Percentiles rank a stretch among this genome's conserved stretches.
Evolutionary conservation across 306 rosid species (phyloP).

Genomic region (Prunus mira): DNA sequence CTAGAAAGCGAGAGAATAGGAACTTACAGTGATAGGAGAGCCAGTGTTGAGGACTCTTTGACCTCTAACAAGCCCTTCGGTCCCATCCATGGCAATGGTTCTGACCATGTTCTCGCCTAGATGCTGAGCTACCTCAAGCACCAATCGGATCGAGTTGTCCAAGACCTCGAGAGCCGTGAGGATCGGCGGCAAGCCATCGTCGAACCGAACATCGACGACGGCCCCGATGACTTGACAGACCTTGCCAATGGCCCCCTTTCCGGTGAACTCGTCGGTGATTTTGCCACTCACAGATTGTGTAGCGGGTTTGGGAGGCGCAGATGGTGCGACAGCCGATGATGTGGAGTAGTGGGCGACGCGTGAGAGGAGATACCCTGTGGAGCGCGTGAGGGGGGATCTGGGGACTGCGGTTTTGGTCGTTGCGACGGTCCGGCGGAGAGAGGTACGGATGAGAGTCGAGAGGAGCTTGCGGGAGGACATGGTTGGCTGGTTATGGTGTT

Average conservation of each 20-base stretch:
- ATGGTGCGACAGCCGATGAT: conserved; percentile 46
- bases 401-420: conserved; percentile 2
- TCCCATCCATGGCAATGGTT: conserved; percentile 95
- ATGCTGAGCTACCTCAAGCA: conserved; percentile 82
- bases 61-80: conserved; percentile 79
- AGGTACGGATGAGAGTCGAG: conserved; percentile 46
- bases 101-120: conserved; percentile 81
- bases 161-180: conserved; percentile 71
- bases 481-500: conserved; percentile 1
- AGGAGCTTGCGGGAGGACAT: conserved; percentile 43
- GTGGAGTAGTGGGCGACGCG: conserved; percentile 60
- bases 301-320: conserved; percentile 23
- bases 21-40: conserved; percentile 70
- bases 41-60: conserved; percentile 83
- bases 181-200: conserved; percentile 78
- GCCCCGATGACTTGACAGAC: conserved; percentile 86
- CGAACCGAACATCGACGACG: conserved; percentile 78
- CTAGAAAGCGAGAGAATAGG: background rate
- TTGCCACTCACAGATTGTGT: conserved; percentile 37
- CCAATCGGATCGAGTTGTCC: conserved; percentile 55
- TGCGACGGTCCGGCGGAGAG: conserved; percentile 34
- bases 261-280: conserved; percentile 64
- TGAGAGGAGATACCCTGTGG: conserved; percentile 46
- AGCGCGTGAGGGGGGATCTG: conserved; percentile 18
- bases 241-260: conserved; percentile 66